Percentiles rank a stretch among this genome's conserved stretches.
Evolutionary conservation across 108 stramenopile genomes (phyloP).

Genomic region (Epithemia pelagica): DNA sequence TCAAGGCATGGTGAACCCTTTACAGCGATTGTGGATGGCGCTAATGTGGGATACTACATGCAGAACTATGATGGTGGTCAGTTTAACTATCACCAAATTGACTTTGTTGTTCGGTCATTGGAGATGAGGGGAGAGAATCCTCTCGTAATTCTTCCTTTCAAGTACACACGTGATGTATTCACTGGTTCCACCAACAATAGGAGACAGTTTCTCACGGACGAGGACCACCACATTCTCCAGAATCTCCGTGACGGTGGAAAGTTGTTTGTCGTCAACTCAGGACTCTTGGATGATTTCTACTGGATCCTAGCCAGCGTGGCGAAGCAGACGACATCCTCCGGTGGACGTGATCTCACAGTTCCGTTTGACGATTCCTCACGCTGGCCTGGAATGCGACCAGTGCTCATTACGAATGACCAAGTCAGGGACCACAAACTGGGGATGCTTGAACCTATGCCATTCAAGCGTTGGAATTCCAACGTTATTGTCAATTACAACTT

Average conservation of each 20-base stretch:
- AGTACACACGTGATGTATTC: slow-evolving; percentile 46
- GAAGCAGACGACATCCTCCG: slow-evolving; percentile 40
- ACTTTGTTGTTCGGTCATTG: slow-evolving; percentile 58
- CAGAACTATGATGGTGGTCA: slow-evolving; percentile 70
- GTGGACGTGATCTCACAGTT: slow-evolving; percentile 36
- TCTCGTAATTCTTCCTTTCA: slow-evolving; percentile 69
- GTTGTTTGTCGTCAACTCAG: slow-evolving; percentile 51
- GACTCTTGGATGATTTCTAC: slow-evolving; percentile 75
- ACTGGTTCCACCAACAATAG: slow-evolving; percentile 8
- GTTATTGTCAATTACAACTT: slow-evolving; percentile 79
- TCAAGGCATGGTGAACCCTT: slow-evolving; percentile 62
- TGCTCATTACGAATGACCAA: slow-evolving; percentile 79
- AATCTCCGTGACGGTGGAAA: slow-evolving; percentile 25
- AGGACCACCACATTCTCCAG: slow-evolving; percentile 28
- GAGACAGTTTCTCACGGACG: slow-evolving; percentile 31
- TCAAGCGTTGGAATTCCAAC: slow-evolving; percentile 79
- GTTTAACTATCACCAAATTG: slow-evolving; percentile 62
- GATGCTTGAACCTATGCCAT: slow-evolving; percentile 67
- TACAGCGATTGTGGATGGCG: slow-evolving; percentile 78
- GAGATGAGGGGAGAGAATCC: slow-evolving; percentile 67
- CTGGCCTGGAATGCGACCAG: slow-evolving; percentile 73
- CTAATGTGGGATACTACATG: slow-evolving; percentile 78
- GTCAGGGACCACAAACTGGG: slow-evolving; percentile 81
- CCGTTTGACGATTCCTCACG: slow-evolving; percentile 41
- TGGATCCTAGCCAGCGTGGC: slow-evolving; percentile 82